Base-by-base conservation (phyloP, 2,329 filamentous ascomycete genomes). In the Neonectria coccinea region DNA sequence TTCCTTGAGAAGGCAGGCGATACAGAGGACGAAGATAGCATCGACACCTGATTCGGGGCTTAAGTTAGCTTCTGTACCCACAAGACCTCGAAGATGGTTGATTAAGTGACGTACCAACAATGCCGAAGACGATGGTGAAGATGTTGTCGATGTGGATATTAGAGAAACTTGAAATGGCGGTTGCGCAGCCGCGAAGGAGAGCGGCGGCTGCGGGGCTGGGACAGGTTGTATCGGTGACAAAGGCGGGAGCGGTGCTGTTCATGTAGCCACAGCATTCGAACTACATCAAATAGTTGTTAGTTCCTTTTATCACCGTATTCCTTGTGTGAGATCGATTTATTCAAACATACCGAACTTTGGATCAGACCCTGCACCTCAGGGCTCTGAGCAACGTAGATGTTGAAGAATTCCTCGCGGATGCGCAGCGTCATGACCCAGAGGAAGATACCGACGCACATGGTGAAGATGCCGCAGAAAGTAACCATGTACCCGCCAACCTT, bases 231-330 rank as follows among this genome's bases (percentile, higher is more conserved):
- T 94, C 90, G 60, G 86, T 88, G 67, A 93, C 83, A 76, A 94
- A 95, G 56, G 89, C 88, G 11, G 91, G 91, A 12, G 87, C 85
- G 5, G 89, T 91, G 77, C 86, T 88, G 80, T 94, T 93, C 71
- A 87, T 80, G 80, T 92, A 96, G 66, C 92, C 92, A 73, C 92
- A 96, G 86, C 92, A 96, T 72, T 88, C 77, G 77, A 95, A 94
- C 89, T 93, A 74, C 2, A 51, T 14, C 4, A 22, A 4, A 39
- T 11, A 8, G 27, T 14, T 14, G 39, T 63, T 48, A 56, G 44
- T 41, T 14, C 12, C 7, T 33, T 12, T 54, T 14, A 10, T 5
- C 25, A 2, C 3, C n/a, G 20, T 33, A 12, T 20, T 36, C 25
- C 4, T 44, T 25, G 8, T 3, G 42, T 9, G 47, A 51, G 8